Evolutionary conservation across 164 flowering plant species (phyloP), one percentile per base, ranked within the genome.

Genomic region (Platanus orientalis): DNA sequence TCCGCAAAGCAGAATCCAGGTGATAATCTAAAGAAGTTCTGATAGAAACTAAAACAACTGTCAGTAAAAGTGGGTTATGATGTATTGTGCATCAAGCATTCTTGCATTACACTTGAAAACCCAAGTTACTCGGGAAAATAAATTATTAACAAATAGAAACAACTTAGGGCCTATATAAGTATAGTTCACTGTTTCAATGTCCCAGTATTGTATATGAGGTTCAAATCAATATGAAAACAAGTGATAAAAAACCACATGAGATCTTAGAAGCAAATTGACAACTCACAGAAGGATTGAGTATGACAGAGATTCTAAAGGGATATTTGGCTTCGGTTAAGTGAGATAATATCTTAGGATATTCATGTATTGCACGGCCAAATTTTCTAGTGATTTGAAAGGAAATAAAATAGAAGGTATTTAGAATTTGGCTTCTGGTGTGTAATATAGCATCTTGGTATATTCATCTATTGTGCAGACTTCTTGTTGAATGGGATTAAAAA

Each of bases 1-100:
- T 94, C 99, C 66, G 99, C 95, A 75, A 94, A 89, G 82, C 99
- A 94, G 72, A 94, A 94, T 68, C 97, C 99, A 6, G 99, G 99
- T 47, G 95, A 86, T 61, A 94, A 50, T 76, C 99, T 83, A 78
- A 94, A 94, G 69, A 89, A 79, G 61, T 86, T 89, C 99, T 93
- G 97, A 40, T 64, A 73, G 70, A 62, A 59, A 65, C n/a, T 32
- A 42, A 27, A 14, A 13, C 27, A 65, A 34, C 56, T 60, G 20
- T 60, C 59, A 64, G 68, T 53, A 49, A 34, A 51, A n/a, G 25
- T 16, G 7, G 11, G 25, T 29, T n/a, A 47, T n/a, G n/a, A n/a
- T 13, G 14, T 27, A 53, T 16, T 53, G 42, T 36, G 12, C 13
- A 36, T 36, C 42, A 36, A 36, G 10, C 42, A 36, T 36, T 36